Conservation (phyloP, 2,329 filamentous ascomycete species). For the Seiridium cupressi region DNA sequence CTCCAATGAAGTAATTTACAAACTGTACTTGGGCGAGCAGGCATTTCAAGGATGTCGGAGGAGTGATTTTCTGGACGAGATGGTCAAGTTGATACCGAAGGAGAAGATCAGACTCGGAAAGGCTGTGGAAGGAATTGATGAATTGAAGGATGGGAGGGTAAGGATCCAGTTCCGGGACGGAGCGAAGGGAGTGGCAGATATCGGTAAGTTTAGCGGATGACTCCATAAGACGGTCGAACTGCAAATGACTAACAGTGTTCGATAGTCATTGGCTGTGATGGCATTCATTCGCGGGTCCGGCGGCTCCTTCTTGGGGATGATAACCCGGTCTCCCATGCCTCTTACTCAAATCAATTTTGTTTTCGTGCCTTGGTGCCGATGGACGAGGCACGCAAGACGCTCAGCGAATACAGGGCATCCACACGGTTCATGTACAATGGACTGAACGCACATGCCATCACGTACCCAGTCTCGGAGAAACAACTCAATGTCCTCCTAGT, state of each 20-base stretch:
- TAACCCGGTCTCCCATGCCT: constrained; percentile 40
- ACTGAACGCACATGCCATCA: constrained; percentile 55
- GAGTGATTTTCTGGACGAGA: constrained; percentile 37
- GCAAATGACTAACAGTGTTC: neutral
- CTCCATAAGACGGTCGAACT: too few relatives aligned
- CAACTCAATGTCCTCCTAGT: constrained; percentile 58
- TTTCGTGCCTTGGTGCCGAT: constrained; percentile 64
- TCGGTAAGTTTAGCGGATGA: constrained; percentile 20
- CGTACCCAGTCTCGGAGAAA: constrained; percentile 58
- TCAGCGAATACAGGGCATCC: constrained; percentile 47
- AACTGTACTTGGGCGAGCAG: constrained; percentile 35
- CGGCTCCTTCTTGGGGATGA: constrained; percentile 48
- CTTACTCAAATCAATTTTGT: constrained; percentile 58
- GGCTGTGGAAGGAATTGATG: constrained; percentile 28
- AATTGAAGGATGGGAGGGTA: constrained; percentile 19
- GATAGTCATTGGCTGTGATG: constrained; percentile 59
- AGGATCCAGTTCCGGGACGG: constrained; percentile 30
- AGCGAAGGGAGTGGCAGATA: constrained; percentile 25
- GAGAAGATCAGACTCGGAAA: constrained; percentile 30
- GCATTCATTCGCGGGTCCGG: constrained; percentile 57
- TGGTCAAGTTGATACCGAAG: constrained; percentile 29
- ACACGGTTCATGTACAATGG: constrained; percentile 58
- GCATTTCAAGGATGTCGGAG: constrained; percentile 39
- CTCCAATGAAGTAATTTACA: constrained; percentile 28
- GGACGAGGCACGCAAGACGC: constrained; percentile 41